Evolutionary conservation across 768 basidiomycete genomes (phyloP).

Genomic region (Termitomyces sp.): DNA sequence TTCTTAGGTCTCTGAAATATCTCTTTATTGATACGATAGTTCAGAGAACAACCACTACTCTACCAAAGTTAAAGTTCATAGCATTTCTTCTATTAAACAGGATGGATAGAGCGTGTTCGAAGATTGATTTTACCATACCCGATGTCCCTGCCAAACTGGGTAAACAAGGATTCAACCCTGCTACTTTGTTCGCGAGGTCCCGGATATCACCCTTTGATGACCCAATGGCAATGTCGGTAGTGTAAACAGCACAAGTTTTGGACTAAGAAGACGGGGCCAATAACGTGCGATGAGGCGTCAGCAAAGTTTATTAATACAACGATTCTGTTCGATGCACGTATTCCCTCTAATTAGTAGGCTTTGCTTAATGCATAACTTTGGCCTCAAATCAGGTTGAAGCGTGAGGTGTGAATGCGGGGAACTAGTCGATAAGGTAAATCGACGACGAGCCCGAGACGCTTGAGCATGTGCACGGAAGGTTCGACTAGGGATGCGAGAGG

Average conservation of each 20-base stretch:
- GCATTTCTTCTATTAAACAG: background rate
- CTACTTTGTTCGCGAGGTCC: background rate
- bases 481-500: background rate
- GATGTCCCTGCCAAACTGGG: background rate
- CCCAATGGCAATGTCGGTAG: background rate
- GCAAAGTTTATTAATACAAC: background rate
- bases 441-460: constrained; percentile 3
- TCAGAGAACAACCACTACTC: background rate
- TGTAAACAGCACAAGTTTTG: background rate
- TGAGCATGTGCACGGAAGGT: background rate
- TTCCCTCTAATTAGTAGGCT: background rate
- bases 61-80: background rate
- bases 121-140: background rate
- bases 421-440: background rate
- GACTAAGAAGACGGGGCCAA: background rate
- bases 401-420: constrained; percentile 8
- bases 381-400: background rate
- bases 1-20: constrained; percentile 12
- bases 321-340: background rate
- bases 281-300: background rate
- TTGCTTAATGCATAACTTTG: background rate
- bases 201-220: background rate
- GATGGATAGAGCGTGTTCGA: background rate
- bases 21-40: constrained; percentile 6
- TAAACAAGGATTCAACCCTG: background rate